Evolutionary conservation across 2,329 filamentous ascomycete genomes (phyloP).

Genomic region (Colletotrichum aenigma): DNA sequence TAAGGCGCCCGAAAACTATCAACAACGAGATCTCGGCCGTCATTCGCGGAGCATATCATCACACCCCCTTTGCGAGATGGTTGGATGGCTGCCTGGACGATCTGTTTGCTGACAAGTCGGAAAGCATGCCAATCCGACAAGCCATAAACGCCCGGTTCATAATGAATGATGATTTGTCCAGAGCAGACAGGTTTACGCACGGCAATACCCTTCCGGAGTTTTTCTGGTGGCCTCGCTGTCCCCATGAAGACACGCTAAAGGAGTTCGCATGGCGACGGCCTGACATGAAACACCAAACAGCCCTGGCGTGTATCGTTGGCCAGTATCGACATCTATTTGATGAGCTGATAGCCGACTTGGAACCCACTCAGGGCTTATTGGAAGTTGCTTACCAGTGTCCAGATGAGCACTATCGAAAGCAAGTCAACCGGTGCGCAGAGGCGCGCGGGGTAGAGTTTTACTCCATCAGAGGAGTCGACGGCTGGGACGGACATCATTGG

Average conservation of each 20-base stretch:
- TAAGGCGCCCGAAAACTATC: constrained; percentile 30
- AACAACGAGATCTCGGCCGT: constrained; percentile 28
- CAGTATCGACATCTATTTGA: not conserved
- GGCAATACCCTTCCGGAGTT: not conserved
- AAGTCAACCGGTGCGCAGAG: not conserved
- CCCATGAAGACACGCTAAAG: not conserved
- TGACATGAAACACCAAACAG: not conserved
- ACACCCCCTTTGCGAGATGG: constrained; percentile 39
- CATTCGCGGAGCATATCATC: constrained; percentile 39
- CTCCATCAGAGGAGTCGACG: too few species aligned
- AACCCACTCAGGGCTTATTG: too few species aligned
- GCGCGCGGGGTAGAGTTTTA: not conserved
- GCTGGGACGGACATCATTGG: too few species aligned
- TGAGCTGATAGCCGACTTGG: too few species aligned
- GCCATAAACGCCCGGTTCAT: constrained; percentile 32
- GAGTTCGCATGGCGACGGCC: not conserved
- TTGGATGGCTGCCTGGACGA: not conserved
- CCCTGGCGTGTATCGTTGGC: not conserved
- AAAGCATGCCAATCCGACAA: not conserved
- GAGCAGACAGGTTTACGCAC: not conserved
- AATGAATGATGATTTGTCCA: constrained; percentile 33
- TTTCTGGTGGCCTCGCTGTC: not conserved
- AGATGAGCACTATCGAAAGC: not conserved
- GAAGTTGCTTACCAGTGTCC: not conserved
- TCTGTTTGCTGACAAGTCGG: not conserved